Base-by-base conservation (phyloP, 345 rosid species). In the Eucalyptus lansdowneana region DNA sequence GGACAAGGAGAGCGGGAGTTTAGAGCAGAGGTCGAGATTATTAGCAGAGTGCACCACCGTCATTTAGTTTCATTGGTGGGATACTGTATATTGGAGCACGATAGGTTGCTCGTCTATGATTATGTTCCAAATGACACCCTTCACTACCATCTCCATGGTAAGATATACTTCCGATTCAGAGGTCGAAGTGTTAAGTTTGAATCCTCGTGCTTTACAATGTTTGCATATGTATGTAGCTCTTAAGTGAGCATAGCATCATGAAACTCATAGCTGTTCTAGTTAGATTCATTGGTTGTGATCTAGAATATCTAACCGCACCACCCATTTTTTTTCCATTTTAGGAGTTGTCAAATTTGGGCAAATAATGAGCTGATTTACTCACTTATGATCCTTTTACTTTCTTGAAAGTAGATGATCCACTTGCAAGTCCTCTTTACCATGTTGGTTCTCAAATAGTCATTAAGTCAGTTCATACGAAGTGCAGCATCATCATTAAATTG, bases 21-120 rank as follows among this genome's bases (percentile, higher is more conserved):
- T 90, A 94, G 93, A 92, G 99, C 99, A 15, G 99, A 98, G 93
- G 99, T 98, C 54, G 99, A 98, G 93, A 98, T 96, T 88, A 98
- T 98, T 88, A 94, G 98, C 93, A 93, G 99, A 37, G 96, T 98
- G 56, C 99, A 98, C 92, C 99, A 98, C 88, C 98, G 99, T 22
- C 98, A 98, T 97, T 94, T 98, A 95, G 99, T 98, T 92, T 96
- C 99, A 44, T 90, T 98, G 47, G 99, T 98, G 53, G 99, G 99
- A 58, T 98, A 98, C 91, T 98, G 99, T 90, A 95, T 96, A 93
- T 94, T 96, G 1, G 97, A 97, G 90, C 94, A 91, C 88, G 96
- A 97, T 90, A 94, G 99, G 89, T 92, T 98, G 95, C 99, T 98
- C 87, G 95, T 98, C 58, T 98, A 98, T 91, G 99, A 98, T 85